Evolutionary conservation across 1,139 yeast species (phyloP), one percentile per base, ranked within the genome.

Genomic region (Debaryomyces coudertii): DNA sequence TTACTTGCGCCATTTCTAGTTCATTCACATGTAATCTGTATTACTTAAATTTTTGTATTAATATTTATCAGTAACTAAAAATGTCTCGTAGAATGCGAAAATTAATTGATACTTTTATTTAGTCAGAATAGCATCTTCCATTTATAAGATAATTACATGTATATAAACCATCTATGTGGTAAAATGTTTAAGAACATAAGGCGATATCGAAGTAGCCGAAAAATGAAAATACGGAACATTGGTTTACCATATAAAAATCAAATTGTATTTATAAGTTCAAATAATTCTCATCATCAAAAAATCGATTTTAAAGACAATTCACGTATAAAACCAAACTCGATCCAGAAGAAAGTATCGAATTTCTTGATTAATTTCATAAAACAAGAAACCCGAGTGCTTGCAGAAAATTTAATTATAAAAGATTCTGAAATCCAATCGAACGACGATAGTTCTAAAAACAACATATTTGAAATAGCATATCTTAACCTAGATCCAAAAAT

Each of bases 1-100:
- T 65, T 43, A 75, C 79, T 52, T 70, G 76, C 11, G 80, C 73
- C 79, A 73, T 74, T 34, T 31, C 34, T 20, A 14, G 12, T 27
- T 36, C 25, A 16, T 12, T 16, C 23, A 25, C 30, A 23, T 36
- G 36, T 29, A 29, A 2, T 29, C 5, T 18, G 12, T 15, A 18
- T 11, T n/a, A 33, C 24, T 18, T 16, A 5, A n/a, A 18, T 15
- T n/a, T n/a, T n/a, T n/a, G n/a, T n/a, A 9, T 18, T 6, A 33
- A 33, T 33, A 33, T 33, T 33, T 33, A 20, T 33, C 36, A 5
- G 22, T 22, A 35, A 8, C 30, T 14, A 38, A 38, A 36, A 38
- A 38, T 38, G 41, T 38, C 41, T 38, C 41, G 28, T 18, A 28
- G 41, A 18, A 38, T 38, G 41, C 41, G 41, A 38, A 38, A 36